phyloP scores from a whole-genome alignment of 2,329 filamentous ascomycete species.

The Acarospora socialis region DNA sequence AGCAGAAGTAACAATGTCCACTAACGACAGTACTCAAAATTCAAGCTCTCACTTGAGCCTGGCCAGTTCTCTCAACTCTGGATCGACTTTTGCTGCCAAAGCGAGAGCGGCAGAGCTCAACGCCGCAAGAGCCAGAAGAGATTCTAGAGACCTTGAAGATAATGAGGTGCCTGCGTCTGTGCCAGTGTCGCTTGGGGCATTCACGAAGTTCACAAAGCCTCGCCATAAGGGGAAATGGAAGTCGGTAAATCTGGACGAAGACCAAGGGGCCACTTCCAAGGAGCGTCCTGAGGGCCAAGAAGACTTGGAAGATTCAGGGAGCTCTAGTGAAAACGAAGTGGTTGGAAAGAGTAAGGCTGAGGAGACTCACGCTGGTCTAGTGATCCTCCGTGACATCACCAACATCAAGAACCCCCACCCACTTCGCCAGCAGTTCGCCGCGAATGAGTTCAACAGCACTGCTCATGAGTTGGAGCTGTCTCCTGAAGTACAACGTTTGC shows the following conservation, averaged over 20 bases:
- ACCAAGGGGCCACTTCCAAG: too few species aligned
- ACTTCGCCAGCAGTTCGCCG: not conserved
- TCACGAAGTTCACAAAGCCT: constrained; percentile 6
- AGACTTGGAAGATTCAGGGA: too few species aligned
- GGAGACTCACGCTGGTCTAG: too few species aligned
- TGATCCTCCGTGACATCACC: not conserved
- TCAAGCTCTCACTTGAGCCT: too few species aligned
- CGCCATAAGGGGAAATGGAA: constrained; percentile 5
- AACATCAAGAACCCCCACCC: not conserved
- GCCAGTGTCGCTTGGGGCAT: constrained; percentile 1
- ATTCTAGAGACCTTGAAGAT: too few species aligned
- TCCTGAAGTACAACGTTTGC: not conserved
- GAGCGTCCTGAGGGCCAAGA: too few species aligned
- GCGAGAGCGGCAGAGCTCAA: constrained; percentile 9
- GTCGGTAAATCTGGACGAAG: constrained; percentile 5
- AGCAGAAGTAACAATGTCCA: not conserved
- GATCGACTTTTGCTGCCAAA: constrained; percentile 8
- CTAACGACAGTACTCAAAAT: too few species aligned
- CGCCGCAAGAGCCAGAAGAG: constrained; percentile 5
- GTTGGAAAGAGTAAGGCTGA: too few species aligned
- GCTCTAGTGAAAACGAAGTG: too few species aligned
- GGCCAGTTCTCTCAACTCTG: too few species aligned
- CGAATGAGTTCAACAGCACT: not conserved
- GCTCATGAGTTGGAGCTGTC: not conserved
- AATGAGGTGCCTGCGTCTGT: not conserved